A percentile compares a stretch with the other conserved stretches of the same genome.
phyloP scores from a whole-genome alignment of 2,329 filamentous ascomycete species.

The Corniculantispora saksenae region DNA sequence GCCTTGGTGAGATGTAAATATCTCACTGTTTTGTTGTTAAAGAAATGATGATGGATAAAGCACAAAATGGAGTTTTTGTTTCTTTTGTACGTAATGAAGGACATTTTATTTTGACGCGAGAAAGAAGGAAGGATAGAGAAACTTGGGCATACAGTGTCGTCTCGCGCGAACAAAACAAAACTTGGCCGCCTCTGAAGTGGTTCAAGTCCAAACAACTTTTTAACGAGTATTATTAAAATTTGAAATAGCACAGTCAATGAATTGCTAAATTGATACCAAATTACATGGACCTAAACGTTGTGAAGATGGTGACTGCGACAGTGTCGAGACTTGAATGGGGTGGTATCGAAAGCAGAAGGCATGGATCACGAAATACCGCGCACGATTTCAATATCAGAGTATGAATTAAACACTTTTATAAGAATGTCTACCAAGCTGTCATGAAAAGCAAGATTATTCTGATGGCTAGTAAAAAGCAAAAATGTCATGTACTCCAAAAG shows the following conservation, averaged over 20 bases:
- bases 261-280: constrained; percentile 7
- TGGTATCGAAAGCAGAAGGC: no score
- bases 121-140: neutral
- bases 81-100: constrained; percentile 16
- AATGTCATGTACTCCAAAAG: no score
- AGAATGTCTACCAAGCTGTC: neutral
- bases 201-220: neutral
- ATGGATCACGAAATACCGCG: no score
- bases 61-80: constrained; percentile 13
- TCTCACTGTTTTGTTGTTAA: no score
- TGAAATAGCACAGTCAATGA: constrained; percentile 9
- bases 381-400: neutral
- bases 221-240: constrained; percentile 4
- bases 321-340: no score
- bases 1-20: constrained; percentile 47
- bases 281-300: no score
- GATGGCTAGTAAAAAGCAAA: neutral
- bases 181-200: neutral
- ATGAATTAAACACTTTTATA: neutral
- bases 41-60: neutral
- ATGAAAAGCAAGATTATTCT: neutral
- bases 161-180: neutral
- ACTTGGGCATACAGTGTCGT: neutral
- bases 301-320: no score
- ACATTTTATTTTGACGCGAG: neutral